A percentile compares a stretch with the other conserved stretches of the same genome.
These are phyloP conservation scores for Entonaema liquescens DNA, from an alignment of 495 filamentous ascomycete genomes.

Conservation along the genomic window DNA sequence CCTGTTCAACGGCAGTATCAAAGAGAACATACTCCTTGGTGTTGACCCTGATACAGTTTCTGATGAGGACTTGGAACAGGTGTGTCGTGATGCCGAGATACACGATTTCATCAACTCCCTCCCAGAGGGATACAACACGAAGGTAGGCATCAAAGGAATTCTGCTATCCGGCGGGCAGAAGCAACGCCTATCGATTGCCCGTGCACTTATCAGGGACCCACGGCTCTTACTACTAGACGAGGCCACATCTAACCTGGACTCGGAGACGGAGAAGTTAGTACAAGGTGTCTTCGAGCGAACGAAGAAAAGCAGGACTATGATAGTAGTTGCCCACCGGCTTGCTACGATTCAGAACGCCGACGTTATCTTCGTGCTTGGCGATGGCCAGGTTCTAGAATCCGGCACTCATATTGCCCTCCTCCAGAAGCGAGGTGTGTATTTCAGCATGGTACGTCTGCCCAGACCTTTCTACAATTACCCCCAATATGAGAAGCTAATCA, in stretches of 20 bases:
- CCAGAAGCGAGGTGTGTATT: slow-evolving; percentile 61
- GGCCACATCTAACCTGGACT: slow-evolving; percentile 79
- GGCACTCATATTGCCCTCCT: slow-evolving; percentile 61
- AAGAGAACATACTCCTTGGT: slow-evolving; percentile 68
- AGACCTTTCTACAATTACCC: slow-evolving; percentile 10
- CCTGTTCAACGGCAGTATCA: slow-evolving; percentile 68
- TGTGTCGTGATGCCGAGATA: slow-evolving; percentile 65
- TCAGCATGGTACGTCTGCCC: slow-evolving; percentile 59
- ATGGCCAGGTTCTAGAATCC: slow-evolving; percentile 62
- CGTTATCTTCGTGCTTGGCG: slow-evolving; percentile 64
- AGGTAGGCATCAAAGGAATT: slow-evolving; percentile 69
- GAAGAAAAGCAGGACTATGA: slow-evolving; percentile 70
- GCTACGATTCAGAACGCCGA: slow-evolving; percentile 67
- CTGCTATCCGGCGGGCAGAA: slow-evolving; percentile 81
- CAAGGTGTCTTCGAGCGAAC: slow-evolving; percentile 76
- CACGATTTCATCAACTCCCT: slow-evolving; percentile 66
- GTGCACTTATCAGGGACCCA: slow-evolving; percentile 79
- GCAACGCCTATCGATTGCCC: slow-evolving; percentile 77
- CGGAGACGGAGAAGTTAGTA: slow-evolving; percentile 75
- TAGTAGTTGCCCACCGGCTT: slow-evolving; percentile 76
- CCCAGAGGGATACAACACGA: slow-evolving; percentile 68
- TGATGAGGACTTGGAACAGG: slow-evolving; percentile 55
- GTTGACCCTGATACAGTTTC: slow-evolving; percentile 52
- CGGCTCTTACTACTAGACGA: slow-evolving; percentile 80
- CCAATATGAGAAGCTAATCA: slow-evolving; percentile 20